Evolutionary conservation across 306 rosid species (phyloP), one percentile per base, ranked within the genome.

Genomic region (Ormosia semicastrata): DNA sequence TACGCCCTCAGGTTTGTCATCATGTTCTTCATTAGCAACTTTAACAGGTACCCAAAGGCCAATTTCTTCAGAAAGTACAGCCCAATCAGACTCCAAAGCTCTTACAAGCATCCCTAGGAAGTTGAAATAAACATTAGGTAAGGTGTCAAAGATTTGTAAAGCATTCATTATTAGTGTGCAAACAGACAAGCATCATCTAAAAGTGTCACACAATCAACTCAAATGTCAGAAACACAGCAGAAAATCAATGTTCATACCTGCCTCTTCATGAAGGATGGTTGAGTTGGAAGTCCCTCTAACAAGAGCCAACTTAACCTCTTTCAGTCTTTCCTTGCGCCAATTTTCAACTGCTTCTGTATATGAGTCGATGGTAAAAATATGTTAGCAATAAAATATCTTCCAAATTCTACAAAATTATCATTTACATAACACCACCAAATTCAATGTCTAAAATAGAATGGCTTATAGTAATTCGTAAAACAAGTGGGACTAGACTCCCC

Each of bases 31-130:
- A 79, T 90, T 85, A 44, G 9, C 41, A 69, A 92, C 79, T 82
- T 87, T 90, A 81, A 73, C 36, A 40, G 98, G 99, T 64, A 95
- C 80, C 96, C 96, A 93, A 66, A 95, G 94, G 83, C 99, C 99
- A 73, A 95, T 88, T 71, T 89, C 94, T 90, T 93, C 98, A 5
- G 88, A 90, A 17, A 93, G 67, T 65, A 24, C 82, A 6, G 78
- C 84, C 97, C 96, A 93, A 87, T 87, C 85, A 64, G 90, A 89
- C 78, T 90, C 96, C 90, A 95, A 86, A 84, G 97, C 97, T 87
- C 84, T 92, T 46, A 75, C 79, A 32, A 95, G 89, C 83, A 90
- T 82, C 71, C 84, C 99, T 95, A 73, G 37, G 57, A 84, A 80
- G 76, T 44, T 67, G 58, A 54, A 64, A 81, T 6, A 46, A 58